These are phyloP conservation scores for Fusarium sp. DNA, from an alignment of 2,329 filamentous ascomycete species.

Conservation along the genomic window DNA sequence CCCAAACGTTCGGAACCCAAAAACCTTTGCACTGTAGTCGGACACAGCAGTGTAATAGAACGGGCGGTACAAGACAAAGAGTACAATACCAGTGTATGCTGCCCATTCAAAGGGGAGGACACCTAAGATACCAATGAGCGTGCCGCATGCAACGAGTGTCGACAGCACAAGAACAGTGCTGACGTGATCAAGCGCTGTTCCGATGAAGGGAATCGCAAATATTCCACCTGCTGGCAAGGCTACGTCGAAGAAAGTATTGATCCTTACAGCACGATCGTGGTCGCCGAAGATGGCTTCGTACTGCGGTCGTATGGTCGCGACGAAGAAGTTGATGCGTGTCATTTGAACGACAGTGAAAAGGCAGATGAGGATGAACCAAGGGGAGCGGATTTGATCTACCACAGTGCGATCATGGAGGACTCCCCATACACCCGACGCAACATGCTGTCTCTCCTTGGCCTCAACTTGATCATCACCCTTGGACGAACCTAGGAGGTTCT, in stretches of 20 bases:
- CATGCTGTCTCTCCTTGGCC: constrained; percentile 75
- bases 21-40: constrained; percentile 90
- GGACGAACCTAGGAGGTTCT: constrained; percentile 73
- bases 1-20: constrained; percentile 90
- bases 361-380: constrained; percentile 87
- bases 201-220: constrained; percentile 87
- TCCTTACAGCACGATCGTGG: constrained; percentile 66
- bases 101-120: constrained; percentile 74
- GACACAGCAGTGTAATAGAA: constrained; percentile 93
- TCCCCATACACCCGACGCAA: constrained; percentile 83
- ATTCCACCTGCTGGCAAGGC: constrained; percentile 84
- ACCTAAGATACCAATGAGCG: constrained; percentile 79
- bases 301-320: constrained; percentile 84
- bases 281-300: constrained; percentile 79
- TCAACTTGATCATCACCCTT: constrained; percentile 70
- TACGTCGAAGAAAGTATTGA: constrained; percentile 86
- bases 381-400: constrained; percentile 76
- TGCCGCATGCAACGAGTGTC: constrained; percentile 75
- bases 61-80: constrained; percentile 87
- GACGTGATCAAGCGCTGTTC: constrained; percentile 78
- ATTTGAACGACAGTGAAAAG: constrained; percentile 81
- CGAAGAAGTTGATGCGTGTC: constrained; percentile 91
- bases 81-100: constrained; percentile 77
- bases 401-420: constrained; percentile 80
- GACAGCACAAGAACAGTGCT: constrained; percentile 76